Conservation (phyloP, 2,329 filamentous ascomycete genomes). For the Sporothrix inflata region DNA sequence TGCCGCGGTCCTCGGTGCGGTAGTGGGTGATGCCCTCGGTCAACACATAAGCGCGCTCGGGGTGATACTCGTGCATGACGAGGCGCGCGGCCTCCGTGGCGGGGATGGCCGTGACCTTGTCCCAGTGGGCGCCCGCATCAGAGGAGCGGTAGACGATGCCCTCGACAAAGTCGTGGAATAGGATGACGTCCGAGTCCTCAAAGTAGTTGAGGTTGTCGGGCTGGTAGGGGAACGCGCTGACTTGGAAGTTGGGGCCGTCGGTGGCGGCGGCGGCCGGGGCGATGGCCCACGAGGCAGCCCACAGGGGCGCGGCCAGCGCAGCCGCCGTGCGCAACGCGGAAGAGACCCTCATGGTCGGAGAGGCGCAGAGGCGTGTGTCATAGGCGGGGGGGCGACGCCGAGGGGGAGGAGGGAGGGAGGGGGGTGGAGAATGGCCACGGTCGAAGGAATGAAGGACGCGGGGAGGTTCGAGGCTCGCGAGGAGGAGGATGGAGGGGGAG, state of each 20-base stretch:
- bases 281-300: constrained; percentile 24
- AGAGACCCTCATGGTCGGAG: constrained; percentile 58
- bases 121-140: constrained; percentile 81
- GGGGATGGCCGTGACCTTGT: constrained; percentile 64
- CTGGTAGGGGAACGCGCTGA: constrained; percentile 66
- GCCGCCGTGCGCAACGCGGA: constrained; percentile 51
- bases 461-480: not conserved
- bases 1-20: constrained; percentile 79
- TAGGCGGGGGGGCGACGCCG: constrained; percentile 17
- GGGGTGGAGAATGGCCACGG: not conserved
- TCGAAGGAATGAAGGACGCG: not conserved
- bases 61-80: constrained; percentile 76
- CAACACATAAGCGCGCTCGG: constrained; percentile 77
- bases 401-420: not conserved
- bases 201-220: constrained; percentile 83
- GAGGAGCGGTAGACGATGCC: constrained; percentile 74
- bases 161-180: constrained; percentile 70
- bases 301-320: constrained; percentile 55
- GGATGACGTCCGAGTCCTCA: constrained; percentile 79
- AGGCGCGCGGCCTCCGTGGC: constrained; percentile 66
- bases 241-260: constrained; percentile 67
- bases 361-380: constrained; percentile 19
- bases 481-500: not conserved
- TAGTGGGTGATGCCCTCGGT: constrained; percentile 73
- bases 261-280: constrained; percentile 46